Evolutionary conservation across 1,139 yeast genomes (phyloP), one percentile per base, ranked within the genome.

Genomic region (Candida tetrigidarum): DNA sequence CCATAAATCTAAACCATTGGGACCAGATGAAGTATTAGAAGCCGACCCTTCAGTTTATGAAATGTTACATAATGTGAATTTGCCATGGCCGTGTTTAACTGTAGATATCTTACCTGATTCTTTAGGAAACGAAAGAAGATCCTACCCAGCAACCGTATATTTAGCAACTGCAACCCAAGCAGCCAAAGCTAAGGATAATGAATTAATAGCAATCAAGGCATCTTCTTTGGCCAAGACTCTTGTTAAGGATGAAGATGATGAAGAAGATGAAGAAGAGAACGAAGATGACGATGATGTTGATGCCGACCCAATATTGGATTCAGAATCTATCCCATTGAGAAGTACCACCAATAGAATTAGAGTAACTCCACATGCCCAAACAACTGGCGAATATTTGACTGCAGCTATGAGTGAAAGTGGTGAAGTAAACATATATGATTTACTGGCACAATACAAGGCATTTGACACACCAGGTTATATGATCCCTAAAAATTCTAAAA

Each of bases 81-180:
- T 93, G 64, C 96, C 96, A 58, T 93, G 99, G 98, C 98, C 99
- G 16, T 91, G 97, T 68, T 73, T 93, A 60, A 89, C 97, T 2
- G 76, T 95, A 51, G 99, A 93, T 61, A 71, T 93, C 32, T 69
- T 95, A 46, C 96, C 96, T 10, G 99, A 93, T 63, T 71, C 75
- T 43, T 74, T 90, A 46, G 99, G 99, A 8, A 76, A 80, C 45
- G 97, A 91, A 66, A 84, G 99, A 72, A 80, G 96, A 68, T 79
- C 78, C 37, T 93, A 83, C 60, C 99, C 99, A 5, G 97, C 96
- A 35, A 79, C 96, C 4, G 74, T 91, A 55, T 88, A 88, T 59
- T 67, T 91, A 46, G 83, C 96, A 7, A 88, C 98, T 3, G 99
- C 97, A 5, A 91, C 98, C 1, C 99, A 93, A 69, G 98, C 99